These are phyloP conservation scores for Melaleuca alternifolia DNA, from an alignment of 345 rosid genomes.

Conservation along the genomic window DNA sequence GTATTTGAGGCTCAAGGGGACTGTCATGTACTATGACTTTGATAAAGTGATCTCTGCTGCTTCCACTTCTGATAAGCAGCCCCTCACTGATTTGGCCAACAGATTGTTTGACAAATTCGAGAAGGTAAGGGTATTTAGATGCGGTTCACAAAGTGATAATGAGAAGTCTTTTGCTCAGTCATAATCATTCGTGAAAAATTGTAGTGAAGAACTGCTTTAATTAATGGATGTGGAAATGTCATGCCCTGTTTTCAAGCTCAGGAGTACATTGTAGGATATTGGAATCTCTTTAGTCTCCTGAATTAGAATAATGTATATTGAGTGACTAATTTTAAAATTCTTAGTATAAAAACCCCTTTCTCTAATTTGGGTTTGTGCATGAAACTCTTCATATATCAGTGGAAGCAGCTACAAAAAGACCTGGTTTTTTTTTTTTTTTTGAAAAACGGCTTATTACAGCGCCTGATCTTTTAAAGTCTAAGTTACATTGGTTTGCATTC, in stretches of 20 bases:
- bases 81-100: conserved; percentile 69
- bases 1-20: conserved; percentile 70
- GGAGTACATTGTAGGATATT: background rate
- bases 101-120: conserved; percentile 74
- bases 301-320: background rate
- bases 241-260: background rate
- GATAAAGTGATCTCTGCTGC: conserved; percentile 76
- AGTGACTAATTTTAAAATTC: background rate
- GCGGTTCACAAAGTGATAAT: background rate
- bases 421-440: background rate
- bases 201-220: background rate
- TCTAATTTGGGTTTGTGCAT: background rate
- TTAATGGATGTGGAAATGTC: background rate
- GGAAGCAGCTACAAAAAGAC: background rate
- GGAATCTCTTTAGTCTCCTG: background rate
- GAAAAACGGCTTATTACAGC: background rate
- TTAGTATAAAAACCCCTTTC: background rate
- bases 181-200: background rate
- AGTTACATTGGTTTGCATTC: background rate
- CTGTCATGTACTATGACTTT: conserved; percentile 66
- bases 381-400: background rate
- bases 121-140: conserved; percentile 25
- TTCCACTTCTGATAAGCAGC: conserved; percentile 40
- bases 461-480: background rate
- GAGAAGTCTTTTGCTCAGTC: background rate